Evolutionary conservation across 1,139 yeast species (phyloP).

Genomic region (Saccharomycopsis phalli): DNA sequence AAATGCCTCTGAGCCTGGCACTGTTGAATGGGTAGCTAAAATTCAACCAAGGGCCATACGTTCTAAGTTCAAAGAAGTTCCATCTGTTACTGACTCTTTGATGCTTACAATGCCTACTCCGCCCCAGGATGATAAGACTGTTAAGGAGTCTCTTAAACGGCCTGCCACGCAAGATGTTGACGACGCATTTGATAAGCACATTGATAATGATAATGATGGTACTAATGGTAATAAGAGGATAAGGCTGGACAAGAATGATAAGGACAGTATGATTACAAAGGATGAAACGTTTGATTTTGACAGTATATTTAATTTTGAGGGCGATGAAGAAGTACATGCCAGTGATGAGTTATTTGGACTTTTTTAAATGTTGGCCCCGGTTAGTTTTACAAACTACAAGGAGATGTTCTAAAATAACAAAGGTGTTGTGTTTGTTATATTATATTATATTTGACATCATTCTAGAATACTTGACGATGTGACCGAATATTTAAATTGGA

Average conservation of each 20-base stretch:
- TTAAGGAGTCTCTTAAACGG: conserved; percentile 1
- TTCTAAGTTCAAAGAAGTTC: conserved; percentile 38
- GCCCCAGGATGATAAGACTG: conserved; percentile 18
- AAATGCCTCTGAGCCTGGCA: not conserved
- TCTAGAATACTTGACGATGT: no score
- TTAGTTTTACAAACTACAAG: not conserved
- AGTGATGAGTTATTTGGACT: conserved; percentile 11
- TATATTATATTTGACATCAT: conserved; percentile 2
- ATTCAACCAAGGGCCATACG: conserved; percentile 36
- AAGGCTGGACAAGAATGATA: conserved; percentile 2
- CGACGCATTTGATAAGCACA: not conserved
- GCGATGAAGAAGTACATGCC: conserved; percentile 14
- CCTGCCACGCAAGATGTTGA: not conserved
- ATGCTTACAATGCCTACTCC: conserved; percentile 20
- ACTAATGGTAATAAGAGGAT: conserved; percentile 2
- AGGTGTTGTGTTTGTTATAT: not conserved
- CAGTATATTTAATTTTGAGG: conserved; percentile 19
- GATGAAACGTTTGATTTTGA: conserved; percentile 17
- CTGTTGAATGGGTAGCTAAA: conserved; percentile 21
- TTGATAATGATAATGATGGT: not conserved
- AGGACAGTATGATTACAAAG: not conserved
- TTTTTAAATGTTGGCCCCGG: conserved; percentile 2
- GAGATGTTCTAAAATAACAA: not conserved
- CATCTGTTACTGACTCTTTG: conserved; percentile 20
- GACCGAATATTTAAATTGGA: no score